Percentiles rank a stretch among this genome's conserved stretches.
Evolutionary conservation across 2,329 filamentous ascomycete species (phyloP).

Genomic region (Escovopsis sp.): DNA sequence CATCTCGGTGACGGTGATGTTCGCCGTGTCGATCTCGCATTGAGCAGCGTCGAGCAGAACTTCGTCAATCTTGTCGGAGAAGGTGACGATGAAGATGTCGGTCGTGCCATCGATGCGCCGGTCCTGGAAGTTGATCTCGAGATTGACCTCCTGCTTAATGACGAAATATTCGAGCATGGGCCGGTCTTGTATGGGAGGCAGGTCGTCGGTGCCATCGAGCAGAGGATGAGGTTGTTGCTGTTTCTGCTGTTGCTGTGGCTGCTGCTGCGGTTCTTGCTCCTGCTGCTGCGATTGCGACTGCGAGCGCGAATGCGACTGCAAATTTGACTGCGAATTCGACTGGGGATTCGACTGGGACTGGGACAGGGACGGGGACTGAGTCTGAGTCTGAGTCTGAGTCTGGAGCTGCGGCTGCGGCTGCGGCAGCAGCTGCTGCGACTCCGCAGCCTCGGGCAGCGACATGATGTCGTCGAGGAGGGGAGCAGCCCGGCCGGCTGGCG

Average conservation of each 20-base stretch:
- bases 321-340: neutral
- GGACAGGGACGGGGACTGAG: too few species aligned
- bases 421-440: neutral
- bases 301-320: too few species aligned
- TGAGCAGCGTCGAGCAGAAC: constrained; percentile 48
- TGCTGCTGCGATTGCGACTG: too few species aligned
- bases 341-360: too few species aligned
- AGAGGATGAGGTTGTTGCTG: constrained; percentile 13
- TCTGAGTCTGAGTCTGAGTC: too few species aligned
- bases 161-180: constrained; percentile 34
- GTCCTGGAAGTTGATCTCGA: constrained; percentile 75
- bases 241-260: too few species aligned
- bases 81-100: constrained; percentile 61
- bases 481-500: constrained; percentile 1
- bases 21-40: constrained; percentile 38
- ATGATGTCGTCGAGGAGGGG: constrained; percentile 2
- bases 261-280: too few species aligned
- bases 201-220: constrained; percentile 16
- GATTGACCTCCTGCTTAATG: constrained; percentile 70
- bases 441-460: constrained; percentile 4
- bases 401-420: neutral
- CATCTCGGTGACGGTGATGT: constrained; percentile 34
- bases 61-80: constrained; percentile 39
- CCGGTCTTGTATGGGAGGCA: constrained; percentile 19
- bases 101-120: constrained; percentile 63